Evolutionary conservation across 805 yeast genomes (phyloP).

Genomic region (Sugiyamaella smithiae): DNA sequence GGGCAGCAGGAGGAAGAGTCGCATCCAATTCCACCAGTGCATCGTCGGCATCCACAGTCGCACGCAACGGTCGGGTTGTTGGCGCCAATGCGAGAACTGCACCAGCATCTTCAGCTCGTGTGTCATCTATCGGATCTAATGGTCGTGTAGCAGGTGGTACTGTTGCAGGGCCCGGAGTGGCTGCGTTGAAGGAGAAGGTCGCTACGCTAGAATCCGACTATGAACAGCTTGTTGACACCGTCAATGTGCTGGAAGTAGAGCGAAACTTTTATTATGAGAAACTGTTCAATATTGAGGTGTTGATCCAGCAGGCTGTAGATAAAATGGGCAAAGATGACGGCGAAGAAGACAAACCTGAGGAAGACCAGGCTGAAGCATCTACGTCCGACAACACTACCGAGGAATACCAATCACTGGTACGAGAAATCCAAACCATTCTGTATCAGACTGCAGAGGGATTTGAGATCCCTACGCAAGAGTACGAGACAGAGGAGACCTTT

Average conservation of each 20-base stretch:
- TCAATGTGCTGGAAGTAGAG: slow-evolving; percentile 68
- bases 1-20: background rate
- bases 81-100: slow-evolving; percentile 12
- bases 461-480: slow-evolving; percentile 46
- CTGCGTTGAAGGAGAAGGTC: slow-evolving; percentile 44
- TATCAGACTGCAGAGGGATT: slow-evolving; percentile 85
- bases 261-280: slow-evolving; percentile 89
- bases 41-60: slow-evolving; percentile 8
- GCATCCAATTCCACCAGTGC: slow-evolving; percentile 2
- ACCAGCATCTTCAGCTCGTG: slow-evolving; percentile 8
- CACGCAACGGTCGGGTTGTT: background rate
- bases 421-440: slow-evolving; percentile 69
- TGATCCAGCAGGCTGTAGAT: slow-evolving; percentile 63
- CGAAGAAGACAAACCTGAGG: slow-evolving; percentile 18
- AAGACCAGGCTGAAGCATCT: slow-evolving; percentile 37
- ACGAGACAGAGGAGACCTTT: slow-evolving; percentile 22
- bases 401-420: slow-evolving; percentile 35
- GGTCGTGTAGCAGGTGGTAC: slow-evolving; percentile 12
- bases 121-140: slow-evolving; percentile 1
- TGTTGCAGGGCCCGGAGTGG: slow-evolving; percentile 31
- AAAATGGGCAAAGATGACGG: slow-evolving; percentile 35
- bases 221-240: slow-evolving; percentile 54
- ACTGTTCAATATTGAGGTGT: slow-evolving; percentile 80
- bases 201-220: slow-evolving; percentile 47
- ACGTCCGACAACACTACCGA: slow-evolving; percentile 27